Evolutionary conservation across 768 basidiomycete species (phyloP).

Genomic region (Boletus sensibilis): DNA sequence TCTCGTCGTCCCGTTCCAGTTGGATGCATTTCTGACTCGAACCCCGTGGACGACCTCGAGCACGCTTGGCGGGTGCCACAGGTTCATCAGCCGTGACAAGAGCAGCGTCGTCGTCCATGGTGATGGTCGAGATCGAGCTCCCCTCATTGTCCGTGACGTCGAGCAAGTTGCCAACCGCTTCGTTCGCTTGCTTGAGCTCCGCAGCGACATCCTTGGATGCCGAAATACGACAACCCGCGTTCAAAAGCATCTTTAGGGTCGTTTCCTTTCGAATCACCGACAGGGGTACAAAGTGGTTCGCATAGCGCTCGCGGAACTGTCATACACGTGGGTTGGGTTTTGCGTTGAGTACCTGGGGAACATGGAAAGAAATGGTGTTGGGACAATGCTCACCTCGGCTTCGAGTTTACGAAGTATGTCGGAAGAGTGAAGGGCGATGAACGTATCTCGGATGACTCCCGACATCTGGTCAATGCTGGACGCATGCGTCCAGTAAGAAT

Average conservation of each 20-base stretch:
- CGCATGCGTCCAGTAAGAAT: conserved; percentile 99
- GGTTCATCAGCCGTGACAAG: conserved; percentile 2
- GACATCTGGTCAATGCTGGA: conserved; percentile 86
- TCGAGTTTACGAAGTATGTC: conserved; percentile 75
- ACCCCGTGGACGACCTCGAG: conserved; percentile 21
- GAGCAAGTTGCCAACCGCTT: conserved; percentile 34
- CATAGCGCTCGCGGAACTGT: conserved; percentile 78
- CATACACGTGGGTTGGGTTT: background rate
- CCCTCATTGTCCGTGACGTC: conserved; percentile 38
- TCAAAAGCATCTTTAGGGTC: conserved; percentile 41
- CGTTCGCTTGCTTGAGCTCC: conserved; percentile 15
- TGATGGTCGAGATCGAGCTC: conserved; percentile 32
- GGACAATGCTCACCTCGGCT: conserved; percentile 55
- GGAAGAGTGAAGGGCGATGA: conserved; percentile 87
- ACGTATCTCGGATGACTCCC: conserved; percentile 84
- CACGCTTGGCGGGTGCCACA: conserved; percentile 3
- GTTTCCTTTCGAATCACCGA: conserved; percentile 39
- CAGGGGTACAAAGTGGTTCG: conserved; percentile 65
- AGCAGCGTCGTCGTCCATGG: conserved; percentile 1
- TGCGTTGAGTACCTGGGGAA: background rate
- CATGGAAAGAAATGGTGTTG: background rate
- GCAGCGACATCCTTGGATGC: conserved; percentile 42
- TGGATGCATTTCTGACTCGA: conserved; percentile 18
- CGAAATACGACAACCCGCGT: conserved; percentile 46
- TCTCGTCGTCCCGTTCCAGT: conserved; percentile 4